phyloP scores from a whole-genome alignment of 306 rosid genomes.

The Prunus padus region DNA sequence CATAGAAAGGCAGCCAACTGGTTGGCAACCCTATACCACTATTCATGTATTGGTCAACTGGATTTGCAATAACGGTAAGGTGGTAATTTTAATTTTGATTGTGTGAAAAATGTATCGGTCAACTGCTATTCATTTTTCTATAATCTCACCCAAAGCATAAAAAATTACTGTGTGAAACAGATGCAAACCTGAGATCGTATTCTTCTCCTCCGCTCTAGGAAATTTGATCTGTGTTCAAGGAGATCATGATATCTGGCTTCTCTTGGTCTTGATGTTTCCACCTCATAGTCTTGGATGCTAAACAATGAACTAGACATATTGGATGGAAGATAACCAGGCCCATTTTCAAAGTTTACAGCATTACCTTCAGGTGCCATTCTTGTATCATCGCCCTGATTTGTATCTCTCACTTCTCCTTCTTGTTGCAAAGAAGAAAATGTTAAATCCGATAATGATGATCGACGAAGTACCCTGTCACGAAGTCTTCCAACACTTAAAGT shows the following conservation, averaged over 20 bases:
- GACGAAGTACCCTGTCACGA: constrained; percentile 94
- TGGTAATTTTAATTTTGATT: not conserved
- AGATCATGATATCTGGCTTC: constrained; percentile 91
- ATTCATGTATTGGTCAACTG: not conserved
- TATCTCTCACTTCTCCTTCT: constrained; percentile 67
- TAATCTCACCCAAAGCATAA: constrained; percentile 19
- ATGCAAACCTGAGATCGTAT: constrained; percentile 94
- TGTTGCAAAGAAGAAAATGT: constrained; percentile 70
- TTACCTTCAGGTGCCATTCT: constrained; percentile 38
- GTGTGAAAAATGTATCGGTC: no score
- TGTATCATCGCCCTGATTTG: constrained; percentile 48
- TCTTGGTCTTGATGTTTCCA: constrained; percentile 66
- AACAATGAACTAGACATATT: constrained; percentile 59
- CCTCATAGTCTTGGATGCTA: constrained; percentile 67
- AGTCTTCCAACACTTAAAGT: constrained; percentile 99
- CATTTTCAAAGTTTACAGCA: constrained; percentile 41
- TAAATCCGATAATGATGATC: constrained; percentile 76
- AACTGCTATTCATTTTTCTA: not conserved
- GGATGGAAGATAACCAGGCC: constrained; percentile 51
- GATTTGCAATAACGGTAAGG: not conserved
- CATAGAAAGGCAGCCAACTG: constrained; percentile 5
- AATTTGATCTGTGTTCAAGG: constrained; percentile 86
- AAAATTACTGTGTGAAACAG: constrained; percentile 7
- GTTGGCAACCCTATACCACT: not conserved
- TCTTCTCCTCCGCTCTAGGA: constrained; percentile 93